Evolutionary conservation across 78 protist species (phyloP).

Genomic region (Dictyostelium citrinum): DNA sequence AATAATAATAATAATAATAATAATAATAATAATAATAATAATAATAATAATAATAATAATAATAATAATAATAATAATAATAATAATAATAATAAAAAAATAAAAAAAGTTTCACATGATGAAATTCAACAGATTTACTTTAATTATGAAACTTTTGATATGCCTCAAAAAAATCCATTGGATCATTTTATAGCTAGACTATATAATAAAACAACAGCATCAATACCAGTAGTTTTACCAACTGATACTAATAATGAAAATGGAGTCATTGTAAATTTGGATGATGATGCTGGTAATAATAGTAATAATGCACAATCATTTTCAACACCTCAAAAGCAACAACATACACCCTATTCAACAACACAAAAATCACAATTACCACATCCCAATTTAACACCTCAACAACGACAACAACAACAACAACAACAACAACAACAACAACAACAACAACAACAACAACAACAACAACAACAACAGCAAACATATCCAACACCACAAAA

Average conservation of each 20-base stretch:
- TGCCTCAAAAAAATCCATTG: background rate
- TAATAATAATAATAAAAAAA: background rate
- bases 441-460: background rate
- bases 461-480: background rate
- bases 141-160: background rate
- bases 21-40: background rate
- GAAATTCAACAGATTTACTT: background rate
- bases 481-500: background rate
- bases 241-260: background rate
- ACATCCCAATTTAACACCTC: background rate
- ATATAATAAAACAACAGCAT: background rate
- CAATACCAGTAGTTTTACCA: background rate
- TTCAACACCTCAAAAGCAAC: background rate
- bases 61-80: background rate
- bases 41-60: background rate
- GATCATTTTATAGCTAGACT: background rate
- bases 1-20: background rate
- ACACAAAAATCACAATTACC: background rate
- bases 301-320: background rate
- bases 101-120: background rate
- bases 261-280: background rate
- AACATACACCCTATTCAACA: background rate
- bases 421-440: background rate
- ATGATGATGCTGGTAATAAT: background rate
- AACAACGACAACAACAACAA: background rate